A percentile compares a stretch with the other conserved stretches of the same genome.
These are phyloP conservation scores for Nothophytophthora sp. DNA, from an alignment of 352 stramenopile genomes.

Conservation along the genomic window DNA sequence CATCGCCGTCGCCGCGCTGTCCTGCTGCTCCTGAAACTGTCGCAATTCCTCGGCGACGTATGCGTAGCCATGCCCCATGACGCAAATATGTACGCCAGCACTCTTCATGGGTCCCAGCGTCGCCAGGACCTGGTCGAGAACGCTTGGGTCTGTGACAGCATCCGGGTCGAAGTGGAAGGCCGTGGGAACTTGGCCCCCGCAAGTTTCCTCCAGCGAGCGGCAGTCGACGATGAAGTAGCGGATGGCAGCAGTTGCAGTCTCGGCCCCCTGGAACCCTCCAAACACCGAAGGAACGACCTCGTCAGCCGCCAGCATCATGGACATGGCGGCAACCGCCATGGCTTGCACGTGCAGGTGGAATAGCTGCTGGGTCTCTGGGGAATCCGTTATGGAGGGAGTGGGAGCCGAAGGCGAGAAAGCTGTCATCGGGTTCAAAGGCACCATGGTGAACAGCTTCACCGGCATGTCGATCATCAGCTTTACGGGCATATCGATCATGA, in stretches of 20 bases:
- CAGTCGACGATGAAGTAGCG: conserved; percentile 85
- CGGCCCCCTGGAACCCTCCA: conserved; percentile 58
- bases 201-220: conserved; percentile 42
- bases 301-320: conserved; percentile 52
- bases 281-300: conserved; percentile 79
- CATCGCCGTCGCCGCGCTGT: background rate
- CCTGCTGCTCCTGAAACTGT: conserved; percentile 31
- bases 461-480: conserved; percentile 55
- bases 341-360: conserved; percentile 65
- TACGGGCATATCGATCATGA: conserved; percentile 75
- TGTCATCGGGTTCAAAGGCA: conserved; percentile 23
- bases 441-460: conserved; percentile 32
- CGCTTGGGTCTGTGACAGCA: conserved; percentile 42
- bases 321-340: conserved; percentile 45
- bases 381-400: conserved; percentile 20
- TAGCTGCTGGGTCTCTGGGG: conserved; percentile 39
- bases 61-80: conserved; percentile 81
- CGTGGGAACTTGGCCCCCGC: conserved; percentile 63
- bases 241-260: conserved; percentile 28
- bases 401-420: conserved; percentile 31
- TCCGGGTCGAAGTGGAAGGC: conserved; percentile 81
- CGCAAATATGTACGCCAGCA: conserved; percentile 66
- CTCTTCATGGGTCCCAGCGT: conserved; percentile 66
- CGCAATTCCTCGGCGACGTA: conserved; percentile 64
- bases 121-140: conserved; percentile 67